Percentiles rank a stretch among this genome's conserved stretches.
Evolutionary conservation across 2,329 filamentous ascomycete species (phyloP).

Genomic region (Fusarium brevicatenulatum): DNA sequence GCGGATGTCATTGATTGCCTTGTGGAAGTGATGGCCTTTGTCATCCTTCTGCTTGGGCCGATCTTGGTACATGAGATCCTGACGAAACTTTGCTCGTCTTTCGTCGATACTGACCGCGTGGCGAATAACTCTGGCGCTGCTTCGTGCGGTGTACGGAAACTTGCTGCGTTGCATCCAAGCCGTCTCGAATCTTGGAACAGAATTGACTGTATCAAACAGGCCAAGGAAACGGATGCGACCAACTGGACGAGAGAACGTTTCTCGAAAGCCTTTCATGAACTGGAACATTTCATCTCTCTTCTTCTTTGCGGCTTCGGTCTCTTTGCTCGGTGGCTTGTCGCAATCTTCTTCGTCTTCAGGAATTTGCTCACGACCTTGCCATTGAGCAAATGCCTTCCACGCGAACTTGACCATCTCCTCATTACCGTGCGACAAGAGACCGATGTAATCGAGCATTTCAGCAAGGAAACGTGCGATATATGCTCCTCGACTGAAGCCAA

Average conservation of each 20-base stretch:
- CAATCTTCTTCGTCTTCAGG: slow-evolving; percentile 49
- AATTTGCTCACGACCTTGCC: slow-evolving; percentile 69
- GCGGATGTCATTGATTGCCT: slow-evolving; percentile 39
- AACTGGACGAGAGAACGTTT: slow-evolving; percentile 82
- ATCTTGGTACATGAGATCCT: slow-evolving; percentile 72
- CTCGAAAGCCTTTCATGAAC: slow-evolving; percentile 82
- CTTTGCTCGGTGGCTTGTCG: slow-evolving; percentile 21
- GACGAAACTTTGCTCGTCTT: slow-evolving; percentile 75
- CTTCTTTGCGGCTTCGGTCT: slow-evolving; percentile 54
- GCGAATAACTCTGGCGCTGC: slow-evolving; percentile 69
- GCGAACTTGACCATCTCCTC: slow-evolving; percentile 87
- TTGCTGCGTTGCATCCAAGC: slow-evolving; percentile 82
- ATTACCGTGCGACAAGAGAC: slow-evolving; percentile 81
- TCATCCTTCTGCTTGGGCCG: slow-evolving; percentile 24
- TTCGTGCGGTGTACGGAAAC: slow-evolving; percentile 74
- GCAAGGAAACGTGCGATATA: slow-evolving; percentile 81
- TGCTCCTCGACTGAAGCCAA: slow-evolving; percentile 77
- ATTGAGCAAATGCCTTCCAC: slow-evolving; percentile 83
- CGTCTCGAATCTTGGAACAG: slow-evolving; percentile 79
- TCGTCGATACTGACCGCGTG: slow-evolving; percentile 79
- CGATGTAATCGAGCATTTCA: slow-evolving; percentile 87
- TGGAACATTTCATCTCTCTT: slow-evolving; percentile 69
- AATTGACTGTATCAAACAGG: slow-evolving; percentile 85
- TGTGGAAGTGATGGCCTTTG: slow-evolving; percentile 39
- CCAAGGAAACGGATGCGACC: slow-evolving; percentile 79